Base-by-base conservation (phyloP, 768 basidiomycete genomes). In the Leccinum subgranulosum region DNA sequence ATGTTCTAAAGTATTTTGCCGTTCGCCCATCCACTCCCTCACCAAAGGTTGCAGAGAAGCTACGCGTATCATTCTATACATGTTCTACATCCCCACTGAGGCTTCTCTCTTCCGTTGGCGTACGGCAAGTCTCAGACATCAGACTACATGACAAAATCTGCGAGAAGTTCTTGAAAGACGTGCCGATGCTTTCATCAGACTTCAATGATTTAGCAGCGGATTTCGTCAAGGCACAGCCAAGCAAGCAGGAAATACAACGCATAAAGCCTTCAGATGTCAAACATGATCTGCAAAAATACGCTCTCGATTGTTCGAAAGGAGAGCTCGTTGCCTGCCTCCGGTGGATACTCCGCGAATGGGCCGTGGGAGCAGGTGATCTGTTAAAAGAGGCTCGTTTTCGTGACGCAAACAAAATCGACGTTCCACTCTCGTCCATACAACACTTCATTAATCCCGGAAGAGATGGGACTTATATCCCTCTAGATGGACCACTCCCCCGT, bases 401-500 rank as follows among this genome's bases (percentile, higher is more conserved):
- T 14, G 74, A 68, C 14, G 70, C 64, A 1, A 71, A 73, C 4
- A 82, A 84, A 41, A 81, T 75, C 57, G 77, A 90, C 46, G 68
- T 91, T 11, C 82, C 84, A 1, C 77, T 97, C 8, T 79, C 81
- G 7, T 73, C 79, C 1, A 82, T 94, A 61, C 76, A 77, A 66
- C 84, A 81, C 3, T 90, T 85, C 72, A 75, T 92, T 57, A 87
- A 90, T 66, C 77, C 45, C 29, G 6, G 6, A 21, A 25, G 1
- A 10, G 75, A 80, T 12, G 76, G 76, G 28, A 70, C n/a, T n/a
- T n/a, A n/a, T n/a, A n/a, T 96, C 25, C 89, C 90, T 2, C 50
- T 71, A 6, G 90, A 94, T 61, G 84, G 89, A 8, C 94, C 94
- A 2, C 73, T 95, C 2, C 94, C 95, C 0, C 67, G 73, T 2